phyloP scores from a whole-genome alignment of 352 stramenopile species.

The Halophytophthora batemanensis region DNA sequence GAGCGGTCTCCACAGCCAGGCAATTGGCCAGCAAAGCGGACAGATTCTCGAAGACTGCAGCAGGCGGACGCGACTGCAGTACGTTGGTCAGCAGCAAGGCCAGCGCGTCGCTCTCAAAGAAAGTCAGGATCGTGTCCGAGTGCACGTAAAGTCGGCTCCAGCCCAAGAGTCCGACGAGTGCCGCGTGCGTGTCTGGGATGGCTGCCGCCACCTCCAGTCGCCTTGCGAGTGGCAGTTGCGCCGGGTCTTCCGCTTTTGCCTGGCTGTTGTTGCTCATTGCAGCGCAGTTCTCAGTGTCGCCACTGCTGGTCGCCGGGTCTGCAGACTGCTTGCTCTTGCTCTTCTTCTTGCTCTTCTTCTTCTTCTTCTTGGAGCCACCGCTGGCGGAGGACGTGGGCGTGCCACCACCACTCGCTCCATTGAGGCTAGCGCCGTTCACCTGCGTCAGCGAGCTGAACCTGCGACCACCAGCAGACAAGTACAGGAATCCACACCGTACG shows the following conservation, averaged over 20 bases:
- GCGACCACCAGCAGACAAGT: neutral
- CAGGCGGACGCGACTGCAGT: slow-evolving; percentile 30
- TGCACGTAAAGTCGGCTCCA: slow-evolving; percentile 67
- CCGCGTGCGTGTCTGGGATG: slow-evolving; percentile 65
- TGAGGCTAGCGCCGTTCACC: slow-evolving; percentile 18
- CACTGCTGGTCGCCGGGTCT: slow-evolving; percentile 1
- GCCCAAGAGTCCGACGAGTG: slow-evolving; percentile 65
- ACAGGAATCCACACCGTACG: neutral
- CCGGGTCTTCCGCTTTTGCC: slow-evolving; percentile 18
- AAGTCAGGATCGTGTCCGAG: slow-evolving; percentile 60
- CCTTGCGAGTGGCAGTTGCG: slow-evolving; percentile 44
- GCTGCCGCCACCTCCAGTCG: slow-evolving; percentile 68
- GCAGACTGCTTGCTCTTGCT: slow-evolving; percentile 10
- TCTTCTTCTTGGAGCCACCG: slow-evolving; percentile 25
- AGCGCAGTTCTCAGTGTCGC: neutral
- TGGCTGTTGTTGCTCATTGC: neutral
- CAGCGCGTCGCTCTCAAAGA: slow-evolving; percentile 72
- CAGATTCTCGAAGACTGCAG: slow-evolving; percentile 54
- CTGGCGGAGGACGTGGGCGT: slow-evolving; percentile 20
- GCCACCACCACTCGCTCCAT: slow-evolving; percentile 18
- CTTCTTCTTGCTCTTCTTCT: slow-evolving; percentile 35
- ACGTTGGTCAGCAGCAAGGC: slow-evolving; percentile 60
- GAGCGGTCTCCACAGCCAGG: slow-evolving; percentile 37
- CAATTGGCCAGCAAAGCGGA: slow-evolving; percentile 60
- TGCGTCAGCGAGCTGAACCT: slow-evolving; percentile 33